Percentiles rank a stretch among this genome's conserved stretches.
Conservation (phyloP, 371 early-diverging fungal species). For the Mortierella sp. region DNA sequence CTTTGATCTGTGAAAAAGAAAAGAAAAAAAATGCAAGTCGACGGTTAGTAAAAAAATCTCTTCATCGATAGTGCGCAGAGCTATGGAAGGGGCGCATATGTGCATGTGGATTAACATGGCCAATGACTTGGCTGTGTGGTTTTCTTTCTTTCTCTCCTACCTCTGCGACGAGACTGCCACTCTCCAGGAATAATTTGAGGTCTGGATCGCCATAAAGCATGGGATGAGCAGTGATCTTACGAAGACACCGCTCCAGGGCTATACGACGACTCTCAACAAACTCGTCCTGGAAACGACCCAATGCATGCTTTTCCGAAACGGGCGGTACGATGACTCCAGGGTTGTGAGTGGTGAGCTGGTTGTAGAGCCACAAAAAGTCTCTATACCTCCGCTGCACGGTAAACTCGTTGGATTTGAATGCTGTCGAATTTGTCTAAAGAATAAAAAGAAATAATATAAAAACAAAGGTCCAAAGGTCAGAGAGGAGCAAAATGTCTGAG, state of each 20-base stretch:
- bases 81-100: background rate
- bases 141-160: slow-evolving; percentile 52
- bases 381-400: slow-evolving; percentile 88
- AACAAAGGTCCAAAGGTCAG: no score
- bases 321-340: slow-evolving; percentile 95
- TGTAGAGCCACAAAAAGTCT: slow-evolving; percentile 95
- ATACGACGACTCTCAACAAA: slow-evolving; percentile 92
- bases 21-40: background rate
- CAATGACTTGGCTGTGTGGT: no score
- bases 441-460: background rate
- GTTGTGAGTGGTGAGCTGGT: slow-evolving; percentile 80
- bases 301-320: slow-evolving; percentile 92
- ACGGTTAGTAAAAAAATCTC: background rate
- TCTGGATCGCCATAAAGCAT: slow-evolving; percentile 86
- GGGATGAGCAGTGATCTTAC: slow-evolving; percentile 86
- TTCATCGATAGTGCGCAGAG: background rate
- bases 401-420: slow-evolving; percentile 78
- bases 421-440: slow-evolving; percentile 78
- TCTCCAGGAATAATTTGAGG: slow-evolving; percentile 88
- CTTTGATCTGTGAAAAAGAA: slow-evolving; percentile 47
- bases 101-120: no score
- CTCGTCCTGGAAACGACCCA: slow-evolving; percentile 94
- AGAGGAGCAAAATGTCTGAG: background rate
- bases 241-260: slow-evolving; percentile 85
- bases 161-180: slow-evolving; percentile 83